Percentiles rank a stretch among this genome's conserved stretches.
Evolutionary conservation across 208 protist species (phyloP).

Genomic region (Naegleria fowleri): DNA sequence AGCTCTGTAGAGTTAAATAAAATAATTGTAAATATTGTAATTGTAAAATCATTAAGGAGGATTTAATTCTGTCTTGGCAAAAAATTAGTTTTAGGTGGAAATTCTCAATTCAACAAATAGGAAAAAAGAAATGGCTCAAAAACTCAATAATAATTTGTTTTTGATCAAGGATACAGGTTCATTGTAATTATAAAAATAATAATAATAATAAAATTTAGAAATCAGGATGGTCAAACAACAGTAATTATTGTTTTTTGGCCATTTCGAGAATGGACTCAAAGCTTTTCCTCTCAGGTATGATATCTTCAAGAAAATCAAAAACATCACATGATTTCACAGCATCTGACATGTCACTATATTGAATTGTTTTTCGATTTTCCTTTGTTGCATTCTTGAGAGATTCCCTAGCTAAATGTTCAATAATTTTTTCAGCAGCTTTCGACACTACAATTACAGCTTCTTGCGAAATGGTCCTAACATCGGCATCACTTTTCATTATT

Average conservation of each 20-base stretch:
- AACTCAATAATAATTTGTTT: too few species aligned
- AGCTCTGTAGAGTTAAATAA: too few species aligned
- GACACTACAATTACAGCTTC: conserved; percentile 5
- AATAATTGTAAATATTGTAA: too few species aligned
- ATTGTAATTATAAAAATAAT: too few species aligned
- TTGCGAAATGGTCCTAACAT: conserved; percentile 17
- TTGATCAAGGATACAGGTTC: too few species aligned
- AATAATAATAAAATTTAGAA: too few species aligned
- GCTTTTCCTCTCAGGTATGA: background rate
- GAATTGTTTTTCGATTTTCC: conserved; percentile 21
- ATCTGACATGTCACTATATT: background rate
- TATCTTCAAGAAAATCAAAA: conserved; percentile 31
- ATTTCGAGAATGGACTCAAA: background rate
- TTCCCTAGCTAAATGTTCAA: background rate
- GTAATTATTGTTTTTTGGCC: background rate
- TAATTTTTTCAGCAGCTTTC: background rate
- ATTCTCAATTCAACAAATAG: too few species aligned
- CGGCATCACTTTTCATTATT: conserved; percentile 28
- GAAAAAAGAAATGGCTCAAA: too few species aligned
- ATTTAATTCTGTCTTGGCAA: background rate
- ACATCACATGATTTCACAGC: background rate
- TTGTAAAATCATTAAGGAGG: too few species aligned
- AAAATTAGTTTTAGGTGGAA: background rate
- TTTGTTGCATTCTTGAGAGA: background rate
- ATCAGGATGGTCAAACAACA: too few species aligned